Percentiles rank a stretch among this genome's conserved stretches.
These are phyloP conservation scores for Fabrea salina DNA, from an alignment of 169 alveolate species.

Conservation along the genomic window DNA sequence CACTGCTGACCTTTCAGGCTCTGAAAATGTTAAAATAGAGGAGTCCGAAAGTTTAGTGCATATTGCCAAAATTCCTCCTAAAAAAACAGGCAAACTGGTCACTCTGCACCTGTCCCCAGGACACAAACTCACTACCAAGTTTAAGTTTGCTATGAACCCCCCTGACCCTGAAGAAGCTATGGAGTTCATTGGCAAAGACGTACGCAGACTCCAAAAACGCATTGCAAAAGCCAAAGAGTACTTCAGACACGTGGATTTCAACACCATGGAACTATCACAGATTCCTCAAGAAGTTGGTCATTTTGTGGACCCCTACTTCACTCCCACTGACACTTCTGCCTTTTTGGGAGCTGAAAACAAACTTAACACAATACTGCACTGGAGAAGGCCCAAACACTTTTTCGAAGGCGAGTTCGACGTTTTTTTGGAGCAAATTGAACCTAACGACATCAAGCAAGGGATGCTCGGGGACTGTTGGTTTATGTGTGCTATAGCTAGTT, in stretches of 20 bases:
- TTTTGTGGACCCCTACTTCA: slow-evolving; percentile 15
- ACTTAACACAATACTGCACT: slow-evolving; percentile 19
- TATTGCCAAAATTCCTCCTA: neutral
- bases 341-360: neutral
- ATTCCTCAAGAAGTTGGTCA: neutral
- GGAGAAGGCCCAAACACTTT: slow-evolving; percentile 81
- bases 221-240: neutral
- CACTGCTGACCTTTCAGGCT: slow-evolving; percentile 4
- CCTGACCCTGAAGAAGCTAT: neutral
- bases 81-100: neutral
- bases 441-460: slow-evolving; percentile 80
- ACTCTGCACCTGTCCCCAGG: neutral
- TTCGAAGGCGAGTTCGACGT: slow-evolving; percentile 45
- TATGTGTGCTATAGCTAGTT: slow-evolving; percentile 74
- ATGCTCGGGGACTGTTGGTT: slow-evolving; percentile 78
- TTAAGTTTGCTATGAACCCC: neutral
- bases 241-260: neutral
- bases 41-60: neutral
- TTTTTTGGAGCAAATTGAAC: slow-evolving; percentile 69
- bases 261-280: neutral
- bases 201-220: neutral
- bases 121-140: neutral
- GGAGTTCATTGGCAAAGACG: neutral
- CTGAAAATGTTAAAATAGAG: neutral
- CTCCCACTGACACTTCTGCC: slow-evolving; percentile 8